A percentile compares a stretch with the other conserved stretches of the same genome.
Conservation (phyloP, 2,329 filamentous ascomycete species). For the Exophiala dermatitidis region DNA sequence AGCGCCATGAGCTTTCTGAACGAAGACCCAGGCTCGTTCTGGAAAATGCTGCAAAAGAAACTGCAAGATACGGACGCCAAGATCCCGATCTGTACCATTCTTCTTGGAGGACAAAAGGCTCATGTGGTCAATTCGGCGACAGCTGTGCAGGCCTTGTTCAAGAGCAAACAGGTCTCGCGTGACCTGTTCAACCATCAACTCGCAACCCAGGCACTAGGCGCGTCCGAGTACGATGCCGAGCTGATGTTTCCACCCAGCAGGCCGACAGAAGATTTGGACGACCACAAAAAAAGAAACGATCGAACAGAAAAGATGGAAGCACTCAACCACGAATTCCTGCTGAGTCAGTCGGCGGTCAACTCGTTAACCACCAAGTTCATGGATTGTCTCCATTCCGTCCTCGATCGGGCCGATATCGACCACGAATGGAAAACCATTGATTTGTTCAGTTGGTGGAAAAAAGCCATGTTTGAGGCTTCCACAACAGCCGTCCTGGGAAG, state of each 20-base stretch:
- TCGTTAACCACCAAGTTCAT: slow-evolving; percentile 15
- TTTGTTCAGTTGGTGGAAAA: slow-evolving; percentile 5
- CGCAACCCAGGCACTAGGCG: slow-evolving; percentile 3
- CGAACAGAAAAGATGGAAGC: slow-evolving; percentile 3
- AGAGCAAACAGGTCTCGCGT: slow-evolving; percentile 6
- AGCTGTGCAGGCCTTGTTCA: slow-evolving; percentile 16
- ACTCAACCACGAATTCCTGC: slow-evolving; percentile 14
- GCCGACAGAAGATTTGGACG: neutral
- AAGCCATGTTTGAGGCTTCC: slow-evolving; percentile 2
- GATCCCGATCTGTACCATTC: slow-evolving; percentile 8
- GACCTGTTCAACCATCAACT: slow-evolving; percentile 13
- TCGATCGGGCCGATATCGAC: neutral
- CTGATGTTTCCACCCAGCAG: slow-evolving; percentile 1
- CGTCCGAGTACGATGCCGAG: slow-evolving; percentile 10
- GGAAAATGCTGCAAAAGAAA: slow-evolving; percentile 12
- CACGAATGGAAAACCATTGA: slow-evolving; percentile 9
- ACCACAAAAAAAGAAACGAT: neutral
- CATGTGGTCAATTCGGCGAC: slow-evolving; percentile 12
- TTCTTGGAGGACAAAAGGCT: slow-evolving; percentile 10
- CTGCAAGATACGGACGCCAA: slow-evolving; percentile 3
- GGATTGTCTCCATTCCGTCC: neutral
- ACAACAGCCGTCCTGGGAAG: slow-evolving; percentile 35
- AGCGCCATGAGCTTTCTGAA: slow-evolving; percentile 15
- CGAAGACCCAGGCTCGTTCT: slow-evolving; percentile 18
- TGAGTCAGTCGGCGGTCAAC: slow-evolving; percentile 14